A percentile compares a stretch with the other conserved stretches of the same genome.
Conservation (phyloP, 805 yeast genomes). For the Candida ascalaphidarum region DNA sequence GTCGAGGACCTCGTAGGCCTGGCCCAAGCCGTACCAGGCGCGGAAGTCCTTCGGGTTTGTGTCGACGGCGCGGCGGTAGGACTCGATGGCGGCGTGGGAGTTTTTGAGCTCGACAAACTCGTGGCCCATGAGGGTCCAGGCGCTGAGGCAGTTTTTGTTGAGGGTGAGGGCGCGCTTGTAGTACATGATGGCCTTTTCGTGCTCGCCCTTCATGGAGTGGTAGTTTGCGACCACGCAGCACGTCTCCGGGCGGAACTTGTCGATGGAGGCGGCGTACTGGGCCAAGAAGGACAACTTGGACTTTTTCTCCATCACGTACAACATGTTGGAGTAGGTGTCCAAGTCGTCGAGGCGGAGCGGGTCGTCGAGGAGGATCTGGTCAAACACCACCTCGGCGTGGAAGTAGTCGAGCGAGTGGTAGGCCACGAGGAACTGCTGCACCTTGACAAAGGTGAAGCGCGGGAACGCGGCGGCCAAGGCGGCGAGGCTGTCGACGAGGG, state of each 20-base stretch:
- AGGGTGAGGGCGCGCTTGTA: slow-evolving; percentile 82
- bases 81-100: slow-evolving; percentile 95
- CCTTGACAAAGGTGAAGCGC: slow-evolving; percentile 58
- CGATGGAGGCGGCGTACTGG: slow-evolving; percentile 73
- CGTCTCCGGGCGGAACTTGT: slow-evolving; percentile 86
- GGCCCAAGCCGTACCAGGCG: slow-evolving; percentile 98
- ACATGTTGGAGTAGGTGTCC: slow-evolving; percentile 89
- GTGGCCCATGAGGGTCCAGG: slow-evolving; percentile 99
- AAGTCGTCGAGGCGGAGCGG: slow-evolving; percentile 86
- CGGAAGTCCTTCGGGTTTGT: slow-evolving; percentile 82
- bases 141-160: slow-evolving; percentile 72
- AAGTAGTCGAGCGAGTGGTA: slow-evolving; percentile 82
- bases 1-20: slow-evolving; percentile 93
- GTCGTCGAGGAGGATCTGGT: slow-evolving; percentile 60
- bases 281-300: slow-evolving; percentile 82
- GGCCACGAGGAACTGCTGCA: slow-evolving; percentile 75
- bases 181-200: slow-evolving; percentile 89
- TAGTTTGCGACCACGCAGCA: slow-evolving; percentile 93
- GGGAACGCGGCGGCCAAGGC: slow-evolving; percentile 55
- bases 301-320: slow-evolving; percentile 87
- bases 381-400: slow-evolving; percentile 74
- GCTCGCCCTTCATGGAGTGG: slow-evolving; percentile 85
- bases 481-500: slow-evolving; percentile 41
- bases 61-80: slow-evolving; percentile 89
- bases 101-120: slow-evolving; percentile 95